Evolutionary conservation across 345 rosid genomes (phyloP), one percentile per base, ranked within the genome.

Genomic region (Microthlaspi erraticum): DNA sequence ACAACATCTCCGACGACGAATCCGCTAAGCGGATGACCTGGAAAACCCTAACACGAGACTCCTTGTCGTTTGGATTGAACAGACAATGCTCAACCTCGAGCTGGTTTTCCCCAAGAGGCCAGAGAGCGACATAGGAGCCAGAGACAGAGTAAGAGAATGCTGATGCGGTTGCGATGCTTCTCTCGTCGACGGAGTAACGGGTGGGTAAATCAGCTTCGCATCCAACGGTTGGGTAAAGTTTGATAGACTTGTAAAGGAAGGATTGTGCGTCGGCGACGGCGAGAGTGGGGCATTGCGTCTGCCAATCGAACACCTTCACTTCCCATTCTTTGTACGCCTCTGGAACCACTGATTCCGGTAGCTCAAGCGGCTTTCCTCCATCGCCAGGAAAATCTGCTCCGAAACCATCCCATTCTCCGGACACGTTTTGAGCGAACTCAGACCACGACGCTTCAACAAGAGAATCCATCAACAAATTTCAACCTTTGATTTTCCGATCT

Each of bases 191-290:
- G 75, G 73, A 84, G 74, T 86, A 71, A 19, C 84, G 85, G 1
- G 97, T 94, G 53, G 99, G 96, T 19, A 96, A 97, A 75, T 91
- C 99, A 0, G 96, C 99, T 84, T 94, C 99, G 43, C 99, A 94
- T 42, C 99, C 99, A 11, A 94, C 99, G 1, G 99, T 94, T 10
- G 99, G 99, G 33, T 91, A 96, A 45, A 94, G 82, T 60, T 89
- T 86, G 77, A 94, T 87, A 64, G 72, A 79, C 69, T 82, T 91
- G 83, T 82, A 89, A 26, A 72, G 66, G 69, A 94, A 63, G 54
- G 66, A 16, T 10, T 42, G 64, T 50, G 77, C 66, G 68, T 77
- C 64, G 7, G 83, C 79, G 10, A 76, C 76, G 55, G 96, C 97
- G 34, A 89, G 90, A 34, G 97, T 89, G 19, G 97, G 96, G 70